Evolutionary conservation across 176 grass and related monocot genomes (phyloP).

Genomic region (Ananas comosus): DNA sequence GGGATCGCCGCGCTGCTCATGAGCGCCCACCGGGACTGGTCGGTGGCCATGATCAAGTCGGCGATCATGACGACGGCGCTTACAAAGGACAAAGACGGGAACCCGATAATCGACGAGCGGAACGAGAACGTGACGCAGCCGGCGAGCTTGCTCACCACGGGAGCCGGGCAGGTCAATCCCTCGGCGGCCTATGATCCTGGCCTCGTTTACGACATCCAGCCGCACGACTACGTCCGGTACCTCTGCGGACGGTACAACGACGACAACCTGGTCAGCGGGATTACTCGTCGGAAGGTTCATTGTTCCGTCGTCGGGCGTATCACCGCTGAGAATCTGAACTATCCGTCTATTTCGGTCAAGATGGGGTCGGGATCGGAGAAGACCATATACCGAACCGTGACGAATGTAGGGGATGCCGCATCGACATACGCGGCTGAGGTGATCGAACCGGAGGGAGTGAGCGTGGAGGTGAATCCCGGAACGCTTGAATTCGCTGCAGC

Average conservation of each 20-base stretch:
- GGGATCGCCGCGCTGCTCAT: slow-evolving; percentile 29
- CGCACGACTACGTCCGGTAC: slow-evolving; percentile 9
- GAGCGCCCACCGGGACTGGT: slow-evolving; percentile 28
- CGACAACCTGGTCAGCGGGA: neutral
- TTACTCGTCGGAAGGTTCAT: neutral
- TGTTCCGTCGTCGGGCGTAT: slow-evolving; percentile 3
- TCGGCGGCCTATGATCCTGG: slow-evolving; percentile 20
- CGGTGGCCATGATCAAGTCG: slow-evolving; percentile 27
- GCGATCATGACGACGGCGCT: slow-evolving; percentile 31
- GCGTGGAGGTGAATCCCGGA: neutral
- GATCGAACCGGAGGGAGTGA: slow-evolving; percentile 3
- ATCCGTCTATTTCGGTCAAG: slow-evolving; percentile 8
- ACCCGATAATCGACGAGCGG: neutral
- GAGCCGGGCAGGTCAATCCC: slow-evolving; percentile 33
- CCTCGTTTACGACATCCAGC: slow-evolving; percentile 9
- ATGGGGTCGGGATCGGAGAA: neutral
- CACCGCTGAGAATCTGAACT: slow-evolving; percentile 7
- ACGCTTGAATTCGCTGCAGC: neutral
- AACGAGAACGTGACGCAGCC: neutral
- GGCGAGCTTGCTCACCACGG: slow-evolving; percentile 13
- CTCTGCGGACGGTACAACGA: slow-evolving; percentile 2
- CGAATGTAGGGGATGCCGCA: slow-evolving; percentile 22
- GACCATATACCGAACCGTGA: slow-evolving; percentile 14
- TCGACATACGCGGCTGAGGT: slow-evolving; percentile 1
- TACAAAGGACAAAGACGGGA: slow-evolving; percentile 4